Percentiles rank a stretch among this genome's conserved stretches.
phyloP scores from a whole-genome alignment of 139 green algal species.

The Coelastrella sp. region DNA sequence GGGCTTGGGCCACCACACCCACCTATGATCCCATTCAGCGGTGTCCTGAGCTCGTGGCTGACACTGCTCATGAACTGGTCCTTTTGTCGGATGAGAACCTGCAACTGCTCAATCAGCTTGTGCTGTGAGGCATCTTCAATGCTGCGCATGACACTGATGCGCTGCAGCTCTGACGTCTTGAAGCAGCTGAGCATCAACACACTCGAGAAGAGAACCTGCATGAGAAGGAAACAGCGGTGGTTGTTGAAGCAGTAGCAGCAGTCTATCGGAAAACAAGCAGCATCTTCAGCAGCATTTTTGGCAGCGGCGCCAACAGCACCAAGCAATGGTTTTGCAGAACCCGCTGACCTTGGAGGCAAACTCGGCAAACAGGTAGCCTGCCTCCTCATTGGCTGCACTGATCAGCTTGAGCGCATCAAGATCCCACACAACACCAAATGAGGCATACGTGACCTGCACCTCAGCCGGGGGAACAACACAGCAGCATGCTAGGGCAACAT shows the following conservation, averaged over 20 bases:
- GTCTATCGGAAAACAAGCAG: neutral
- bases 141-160: conserved; percentile 53
- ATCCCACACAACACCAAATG: conserved; percentile 57
- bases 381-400: conserved; percentile 47
- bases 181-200: conserved; percentile 61
- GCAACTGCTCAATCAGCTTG: conserved; percentile 63
- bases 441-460: conserved; percentile 50
- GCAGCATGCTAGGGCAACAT: neutral
- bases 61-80: conserved; percentile 72
- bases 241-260: conserved; percentile 1
- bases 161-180: conserved; percentile 46
- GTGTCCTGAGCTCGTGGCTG: conserved; percentile 73
- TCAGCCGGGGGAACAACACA: neutral
- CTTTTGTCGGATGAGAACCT: conserved; percentile 69
- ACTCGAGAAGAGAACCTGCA: conserved; percentile 56
- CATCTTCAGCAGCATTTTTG: neutral
- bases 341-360: conserved; percentile 52
- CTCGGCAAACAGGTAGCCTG: conserved; percentile 51
- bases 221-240: neutral
- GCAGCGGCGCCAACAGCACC: neutral
- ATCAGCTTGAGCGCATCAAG: conserved; percentile 47
- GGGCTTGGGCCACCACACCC: neutral
- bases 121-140: conserved; percentile 49
- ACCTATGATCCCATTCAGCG: conserved; percentile 79
- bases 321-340: neutral